Evolutionary conservation across 1,139 yeast genomes (phyloP).

Genomic region (Blastobotrys malaysiensis): DNA sequence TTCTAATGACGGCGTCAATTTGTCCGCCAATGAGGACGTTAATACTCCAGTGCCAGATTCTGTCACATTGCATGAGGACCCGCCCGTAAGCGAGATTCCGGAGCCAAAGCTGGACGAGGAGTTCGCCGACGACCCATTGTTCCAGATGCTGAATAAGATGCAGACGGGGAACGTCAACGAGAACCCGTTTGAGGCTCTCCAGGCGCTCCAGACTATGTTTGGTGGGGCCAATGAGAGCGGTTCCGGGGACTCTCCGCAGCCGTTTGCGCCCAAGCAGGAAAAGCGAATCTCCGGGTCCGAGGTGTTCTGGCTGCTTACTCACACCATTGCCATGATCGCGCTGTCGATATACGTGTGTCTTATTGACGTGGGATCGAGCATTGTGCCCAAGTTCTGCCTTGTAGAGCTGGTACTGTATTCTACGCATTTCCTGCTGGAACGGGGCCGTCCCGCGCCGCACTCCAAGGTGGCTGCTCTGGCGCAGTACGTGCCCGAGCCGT

Average conservation of each 20-base stretch:
- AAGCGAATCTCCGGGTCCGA: conserved; percentile 3
- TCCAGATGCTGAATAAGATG: conserved; percentile 22
- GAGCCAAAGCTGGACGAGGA: conserved; percentile 1
- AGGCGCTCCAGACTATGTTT: background rate
- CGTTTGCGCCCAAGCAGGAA: conserved; percentile 2
- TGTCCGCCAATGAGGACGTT: no score
- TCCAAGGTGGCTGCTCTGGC: conserved; percentile 25
- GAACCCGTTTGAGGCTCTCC: conserved; percentile 4
- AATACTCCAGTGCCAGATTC: no score
- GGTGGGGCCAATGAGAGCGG: background rate
- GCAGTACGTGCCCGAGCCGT: conserved; percentile 29
- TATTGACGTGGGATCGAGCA: conserved; percentile 11
- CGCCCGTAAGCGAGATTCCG: background rate
- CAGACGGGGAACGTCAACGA: conserved; percentile 6
- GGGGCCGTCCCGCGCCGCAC: conserved; percentile 26
- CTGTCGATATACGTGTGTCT: conserved; percentile 14
- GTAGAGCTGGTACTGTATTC: conserved; percentile 30
- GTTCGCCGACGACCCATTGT: conserved; percentile 21
- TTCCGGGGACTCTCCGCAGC: background rate
- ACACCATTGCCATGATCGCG: conserved; percentile 20
- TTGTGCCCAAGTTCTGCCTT: conserved; percentile 30
- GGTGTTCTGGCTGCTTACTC: conserved; percentile 27
- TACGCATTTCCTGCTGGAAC: conserved; percentile 31
- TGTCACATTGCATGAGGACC: background rate
- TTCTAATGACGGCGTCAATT: no score